Base-by-base conservation (phyloP, 495 filamentous ascomycete genomes). In the Aspergillus biplanus region DNA sequence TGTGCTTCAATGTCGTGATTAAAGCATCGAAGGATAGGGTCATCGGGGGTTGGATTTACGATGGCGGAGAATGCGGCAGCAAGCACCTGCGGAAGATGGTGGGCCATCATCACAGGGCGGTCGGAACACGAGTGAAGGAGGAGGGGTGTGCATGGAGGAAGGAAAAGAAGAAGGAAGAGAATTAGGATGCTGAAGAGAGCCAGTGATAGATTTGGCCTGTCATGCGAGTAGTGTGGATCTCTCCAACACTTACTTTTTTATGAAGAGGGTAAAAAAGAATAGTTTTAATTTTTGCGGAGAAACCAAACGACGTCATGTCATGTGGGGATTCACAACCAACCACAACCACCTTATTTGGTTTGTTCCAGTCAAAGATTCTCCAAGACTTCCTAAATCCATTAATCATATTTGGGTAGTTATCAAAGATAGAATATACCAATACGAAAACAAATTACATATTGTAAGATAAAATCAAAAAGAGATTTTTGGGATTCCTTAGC, bases 1-100 rank as follows among this genome's bases (percentile, higher is more conserved):
- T 74, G 67, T 12, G 69, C 58, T 2, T 75, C 67, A 2, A 54
- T 35, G 49, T 70, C 62, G 39, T 68, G 49, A 49, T 67, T 59
- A 46, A 74, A 68, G 65, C 80, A 83, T 65, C 76, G 65, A 15
- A 71, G 67, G 56, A 86, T 81, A 4, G 77, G 72, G 61, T 85
- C 82, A 44, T 78, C 62, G 33, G 64, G 47, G 57, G 58, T 56
- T 37, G 69, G 74, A 35, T 69, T 54, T 21, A 71, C 68, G 62
- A 78, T 73, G 52, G 69, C 62, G 57, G 68, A 63, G 63, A 80
- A 56, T 35, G 72, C 67, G 46, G 58, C 12, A 58, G 64, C 52
- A 35, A 75, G 52, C 27, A 69, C 47, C 15, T 65, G 16, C 31
- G 52, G 39, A 33, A 78, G 71, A 15, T 21, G 32, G 32, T 34